These are phyloP conservation scores for Phytophthora litchii DNA, from an alignment of 352 stramenopile species.

Conservation along the genomic window DNA sequence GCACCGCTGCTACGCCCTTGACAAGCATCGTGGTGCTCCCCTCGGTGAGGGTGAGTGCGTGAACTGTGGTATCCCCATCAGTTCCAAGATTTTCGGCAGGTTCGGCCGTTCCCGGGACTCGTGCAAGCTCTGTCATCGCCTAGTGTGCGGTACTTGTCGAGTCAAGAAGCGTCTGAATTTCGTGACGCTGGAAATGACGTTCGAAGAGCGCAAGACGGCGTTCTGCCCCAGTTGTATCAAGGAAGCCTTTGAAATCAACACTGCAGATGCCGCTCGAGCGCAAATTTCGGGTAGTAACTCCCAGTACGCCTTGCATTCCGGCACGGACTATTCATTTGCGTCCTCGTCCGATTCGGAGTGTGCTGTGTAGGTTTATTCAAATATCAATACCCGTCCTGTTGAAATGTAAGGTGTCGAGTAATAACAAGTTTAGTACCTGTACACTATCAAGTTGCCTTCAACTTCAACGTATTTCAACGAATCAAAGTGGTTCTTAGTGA, in stretches of 20 bases:
- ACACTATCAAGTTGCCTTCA: conserved; percentile 3
- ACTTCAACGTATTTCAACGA: conserved; percentile 5
- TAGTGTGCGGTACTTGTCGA: conserved; percentile 40
- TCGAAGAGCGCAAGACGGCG: conserved; percentile 43
- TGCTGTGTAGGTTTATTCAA: conserved; percentile 23
- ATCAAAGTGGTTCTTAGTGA: too few relatives aligned
- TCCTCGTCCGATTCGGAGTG: conserved; percentile 39
- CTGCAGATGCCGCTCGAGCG: conserved; percentile 34
- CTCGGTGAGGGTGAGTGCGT: conserved; percentile 36
- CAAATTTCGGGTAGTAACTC: conserved; percentile 33
- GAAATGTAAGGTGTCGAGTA: conserved; percentile 1
- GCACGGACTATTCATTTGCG: conserved; percentile 39
- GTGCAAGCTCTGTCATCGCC: conserved; percentile 41
- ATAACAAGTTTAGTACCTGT: too few relatives aligned
- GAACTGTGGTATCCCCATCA: conserved; percentile 37
- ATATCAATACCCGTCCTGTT: conserved; percentile 20
- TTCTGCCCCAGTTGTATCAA: conserved; percentile 44
- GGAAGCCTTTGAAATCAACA: conserved; percentile 40
- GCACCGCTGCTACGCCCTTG: conserved; percentile 26
- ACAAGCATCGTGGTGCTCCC: conserved; percentile 33
- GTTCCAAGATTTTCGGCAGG: conserved; percentile 40
- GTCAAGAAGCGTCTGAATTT: conserved; percentile 46
- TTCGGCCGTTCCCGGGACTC: conserved; percentile 38
- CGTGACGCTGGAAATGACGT: conserved; percentile 41
- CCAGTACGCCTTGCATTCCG: conserved; percentile 33